Percentiles rank a stretch among this genome's conserved stretches.
Evolutionary conservation across 2,329 filamentous ascomycete genomes (phyloP).

Genomic region (Orbilia javanica): DNA sequence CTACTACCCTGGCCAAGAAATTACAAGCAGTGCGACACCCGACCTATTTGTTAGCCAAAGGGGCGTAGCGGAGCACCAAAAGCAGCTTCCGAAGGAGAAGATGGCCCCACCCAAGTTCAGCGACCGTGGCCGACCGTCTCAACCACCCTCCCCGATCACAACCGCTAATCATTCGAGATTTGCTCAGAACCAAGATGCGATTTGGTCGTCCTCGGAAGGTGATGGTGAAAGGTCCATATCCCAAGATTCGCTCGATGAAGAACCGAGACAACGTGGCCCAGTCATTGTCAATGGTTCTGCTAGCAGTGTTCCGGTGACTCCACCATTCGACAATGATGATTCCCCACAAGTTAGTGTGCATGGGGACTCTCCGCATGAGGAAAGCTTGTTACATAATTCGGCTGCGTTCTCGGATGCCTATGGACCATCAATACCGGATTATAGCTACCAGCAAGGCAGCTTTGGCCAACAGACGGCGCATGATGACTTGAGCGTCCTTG

Average conservation of each 20-base stretch:
- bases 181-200: conserved; percentile 60
- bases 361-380: conserved; percentile 47
- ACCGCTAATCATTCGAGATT: conserved; percentile 46
- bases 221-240: conserved; percentile 58
- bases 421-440: conserved; percentile 28
- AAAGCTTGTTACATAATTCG: conserved; percentile 30
- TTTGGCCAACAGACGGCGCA: conserved; percentile 37
- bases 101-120: conserved; percentile 60
- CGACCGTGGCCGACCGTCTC: conserved; percentile 58
- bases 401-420: conserved; percentile 35
- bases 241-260: conserved; percentile 60
- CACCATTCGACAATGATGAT: conserved; percentile 47
- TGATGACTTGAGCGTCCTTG: conserved; percentile 34
- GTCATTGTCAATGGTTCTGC: conserved; percentile 66
- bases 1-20: conserved; percentile 59
- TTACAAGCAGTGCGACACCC: conserved; percentile 45
- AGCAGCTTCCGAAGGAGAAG: conserved; percentile 60
- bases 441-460: conserved; percentile 28
- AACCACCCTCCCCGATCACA: conserved; percentile 57
- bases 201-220: conserved; percentile 59
- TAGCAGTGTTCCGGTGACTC: conserved; percentile 54
- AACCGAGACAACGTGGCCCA: conserved; percentile 62
- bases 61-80: conserved; percentile 60
- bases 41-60: conserved; percentile 62
- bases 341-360: conserved; percentile 48